These are phyloP conservation scores for Aquilaria malaccensis DNA, from an alignment of 345 rosid genomes.

Conservation along the genomic window DNA sequence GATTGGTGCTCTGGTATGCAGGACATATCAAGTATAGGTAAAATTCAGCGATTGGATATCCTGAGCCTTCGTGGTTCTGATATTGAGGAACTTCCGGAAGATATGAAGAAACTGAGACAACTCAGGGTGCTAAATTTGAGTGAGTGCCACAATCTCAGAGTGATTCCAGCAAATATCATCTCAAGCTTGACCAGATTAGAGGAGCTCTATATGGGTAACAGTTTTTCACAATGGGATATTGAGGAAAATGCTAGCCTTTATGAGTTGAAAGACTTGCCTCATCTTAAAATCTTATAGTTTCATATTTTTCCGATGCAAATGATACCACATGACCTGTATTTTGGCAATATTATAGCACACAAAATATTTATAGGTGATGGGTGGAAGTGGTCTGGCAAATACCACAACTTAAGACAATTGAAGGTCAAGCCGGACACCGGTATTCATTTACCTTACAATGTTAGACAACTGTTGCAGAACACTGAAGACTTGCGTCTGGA, in stretches of 20 bases:
- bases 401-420: neutral
- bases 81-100: slow-evolving; percentile 10
- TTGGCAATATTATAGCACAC: neutral
- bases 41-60: slow-evolving; percentile 9
- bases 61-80: slow-evolving; percentile 1
- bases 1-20: neutral
- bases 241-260: slow-evolving; percentile 13
- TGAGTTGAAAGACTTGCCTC: slow-evolving; percentile 14
- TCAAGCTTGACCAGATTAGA: slow-evolving; percentile 17
- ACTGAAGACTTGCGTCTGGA: neutral
- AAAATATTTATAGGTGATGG: neutral
- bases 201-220: slow-evolving; percentile 11
- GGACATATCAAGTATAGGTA: neutral
- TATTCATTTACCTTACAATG: neutral
- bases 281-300: slow-evolving; percentile 7
- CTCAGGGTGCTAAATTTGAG: slow-evolving; percentile 16
- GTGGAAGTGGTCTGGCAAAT: neutral
- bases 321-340: neutral
- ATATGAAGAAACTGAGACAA: slow-evolving; percentile 9
- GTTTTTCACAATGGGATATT: slow-evolving; percentile 11
- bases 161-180: slow-evolving; percentile 6
- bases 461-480: neutral
- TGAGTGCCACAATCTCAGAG: neutral
- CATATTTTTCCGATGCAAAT: neutral
- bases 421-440: neutral